These are phyloP conservation scores for Polyrhizophydium stewartii DNA, from an alignment of 371 early-diverging fungal genomes.

Conservation along the genomic window DNA sequence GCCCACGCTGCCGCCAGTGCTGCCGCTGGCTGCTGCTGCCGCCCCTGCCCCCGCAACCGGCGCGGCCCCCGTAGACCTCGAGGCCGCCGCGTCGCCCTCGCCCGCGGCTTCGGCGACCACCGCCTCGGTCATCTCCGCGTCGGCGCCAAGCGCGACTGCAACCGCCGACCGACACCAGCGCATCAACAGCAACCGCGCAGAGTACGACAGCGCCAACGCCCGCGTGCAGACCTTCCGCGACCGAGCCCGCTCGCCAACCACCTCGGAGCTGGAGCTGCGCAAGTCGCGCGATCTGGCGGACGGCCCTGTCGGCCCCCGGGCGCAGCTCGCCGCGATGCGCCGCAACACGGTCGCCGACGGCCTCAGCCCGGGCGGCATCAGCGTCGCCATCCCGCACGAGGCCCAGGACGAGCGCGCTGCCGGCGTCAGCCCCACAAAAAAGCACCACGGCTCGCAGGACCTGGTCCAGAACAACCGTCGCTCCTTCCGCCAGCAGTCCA, in stretches of 20 bases:
- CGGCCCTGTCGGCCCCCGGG: not conserved
- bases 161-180: no score
- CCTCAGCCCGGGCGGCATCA: not conserved
- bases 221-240: not conserved
- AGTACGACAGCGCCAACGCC: not conserved
- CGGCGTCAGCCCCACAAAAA: not conserved
- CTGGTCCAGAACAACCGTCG: not conserved
- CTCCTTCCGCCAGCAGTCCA: slow-evolving; percentile 13
- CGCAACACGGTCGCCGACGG: not conserved
- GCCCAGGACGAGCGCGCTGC: no score
- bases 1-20: no score
- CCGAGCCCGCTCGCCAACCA: not conserved
- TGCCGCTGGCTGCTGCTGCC: no score
- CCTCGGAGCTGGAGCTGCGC: slow-evolving; percentile 2
- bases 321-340: no score
- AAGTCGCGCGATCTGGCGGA: not conserved
- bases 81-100: no score
- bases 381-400: not conserved
- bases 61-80: no score
- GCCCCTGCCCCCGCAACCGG: no score
- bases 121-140: no score
- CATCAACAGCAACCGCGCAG: no score
- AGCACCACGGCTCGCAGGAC: not conserved
- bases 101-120: no score
- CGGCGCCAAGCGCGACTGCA: no score